Percentiles rank a stretch among this genome's conserved stretches.
Evolutionary conservation across 2,329 filamentous ascomycete species (phyloP).

Genomic region (Graphilbum ipis-grandicollis): DNA sequence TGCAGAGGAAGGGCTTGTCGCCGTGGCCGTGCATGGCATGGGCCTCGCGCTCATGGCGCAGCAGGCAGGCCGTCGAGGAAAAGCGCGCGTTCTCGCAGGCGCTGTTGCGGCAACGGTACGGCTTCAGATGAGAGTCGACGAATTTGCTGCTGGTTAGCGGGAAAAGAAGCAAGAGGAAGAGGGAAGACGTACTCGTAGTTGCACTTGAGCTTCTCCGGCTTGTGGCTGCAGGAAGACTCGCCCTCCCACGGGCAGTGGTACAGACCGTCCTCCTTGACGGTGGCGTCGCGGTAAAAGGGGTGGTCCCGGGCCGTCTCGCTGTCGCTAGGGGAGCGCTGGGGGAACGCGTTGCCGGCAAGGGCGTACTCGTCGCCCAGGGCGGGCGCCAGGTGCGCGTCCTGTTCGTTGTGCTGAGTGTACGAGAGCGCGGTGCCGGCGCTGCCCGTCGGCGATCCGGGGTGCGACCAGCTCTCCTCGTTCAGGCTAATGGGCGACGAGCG

Average conservation of each 20-base stretch:
- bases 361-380: neutral
- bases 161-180: constrained; percentile 19
- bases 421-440: constrained; percentile 25
- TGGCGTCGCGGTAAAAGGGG: constrained; percentile 51
- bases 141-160: constrained; percentile 68
- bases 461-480: constrained; percentile 32
- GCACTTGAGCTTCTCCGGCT: constrained; percentile 92
- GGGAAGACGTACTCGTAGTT: constrained; percentile 64
- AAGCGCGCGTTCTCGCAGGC: constrained; percentile 76
- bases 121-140: constrained; percentile 89
- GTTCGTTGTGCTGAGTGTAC: neutral
- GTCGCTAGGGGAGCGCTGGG: constrained; percentile 32
- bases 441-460: constrained; percentile 22
- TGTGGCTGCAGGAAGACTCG: constrained; percentile 60
- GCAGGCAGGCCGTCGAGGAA: constrained; percentile 85
- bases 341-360: constrained; percentile 18
- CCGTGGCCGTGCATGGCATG: constrained; percentile 93
- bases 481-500: constrained; percentile 29
- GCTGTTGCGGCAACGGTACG: constrained; percentile 80
- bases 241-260: constrained; percentile 88
- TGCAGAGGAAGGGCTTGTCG: constrained; percentile 80
- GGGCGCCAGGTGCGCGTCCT: neutral
- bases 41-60: constrained; percentile 88
- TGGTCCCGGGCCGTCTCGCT: constrained; percentile 47
- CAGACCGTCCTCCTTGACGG: constrained; percentile 53